Base-by-base conservation (phyloP, 192 early-diverging fungal genomes). In the Kickxella alabastrina region DNA sequence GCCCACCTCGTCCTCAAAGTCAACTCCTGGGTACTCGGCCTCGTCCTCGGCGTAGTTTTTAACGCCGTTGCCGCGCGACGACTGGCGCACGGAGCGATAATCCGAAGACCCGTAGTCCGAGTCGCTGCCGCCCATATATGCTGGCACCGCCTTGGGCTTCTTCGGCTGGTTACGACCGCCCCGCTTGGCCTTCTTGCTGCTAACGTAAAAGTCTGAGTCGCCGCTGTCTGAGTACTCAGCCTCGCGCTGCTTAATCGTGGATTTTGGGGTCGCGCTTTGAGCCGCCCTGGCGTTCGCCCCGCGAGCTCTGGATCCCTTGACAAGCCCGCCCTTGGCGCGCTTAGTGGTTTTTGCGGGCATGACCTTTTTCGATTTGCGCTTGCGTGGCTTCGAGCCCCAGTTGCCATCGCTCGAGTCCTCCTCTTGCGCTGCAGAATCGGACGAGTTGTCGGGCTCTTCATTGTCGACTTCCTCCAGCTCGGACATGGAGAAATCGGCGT, bases 41-140 rank as follows among this genome's bases (percentile, higher is more conserved):
- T 61, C 68, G 49, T 72, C 61, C 26, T 80, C 71, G 41, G 77
- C 70, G 24, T 78, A 78, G 58, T 44, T 73, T 43, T 78, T 78
- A 4, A 68, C 57, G 0, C 49, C 54, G 31, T 53, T 41, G 22
- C 59, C 68, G 35, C 66, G 70, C 8, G 64, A 52, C 14, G 71
- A 67, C 55, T 75, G 71, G 32, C 71, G 64, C 52, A 63, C 40
- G 10, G 48, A 45, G 21, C 71, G 71, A 24, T 56, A 63, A 51
- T 75, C 71, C 0, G 71, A 75, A 1, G 71, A 75, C 10, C 71
- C 71, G 22, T 67, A 67, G 23, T 75, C 71, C 10, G 71, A 75
- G 26, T 75, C 71, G 60, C 71, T 75, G 49, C 71, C 71, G 0
- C 49, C 64, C 48, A 75, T 43, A 29, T 62, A 59, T 37, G 59